phyloP scores from a whole-genome alignment of 129 eudicot species.

The Artemisia tridentata region DNA sequence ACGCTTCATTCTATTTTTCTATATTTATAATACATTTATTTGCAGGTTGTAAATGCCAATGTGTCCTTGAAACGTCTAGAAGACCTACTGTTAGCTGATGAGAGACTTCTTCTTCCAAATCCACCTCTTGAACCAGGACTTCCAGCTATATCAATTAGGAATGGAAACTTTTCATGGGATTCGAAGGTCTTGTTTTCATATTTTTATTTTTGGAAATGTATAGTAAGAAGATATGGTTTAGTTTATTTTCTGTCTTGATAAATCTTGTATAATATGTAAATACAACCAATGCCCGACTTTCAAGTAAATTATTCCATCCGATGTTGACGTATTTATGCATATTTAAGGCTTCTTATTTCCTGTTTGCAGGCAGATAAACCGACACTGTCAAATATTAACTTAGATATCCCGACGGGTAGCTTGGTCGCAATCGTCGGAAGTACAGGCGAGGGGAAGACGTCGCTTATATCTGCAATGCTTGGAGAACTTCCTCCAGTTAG shows the following conservation, averaged over 20 bases:
- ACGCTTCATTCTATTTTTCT: slow-evolving; percentile 1
- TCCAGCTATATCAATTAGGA: slow-evolving; percentile 85
- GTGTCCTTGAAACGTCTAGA: slow-evolving; percentile 87
- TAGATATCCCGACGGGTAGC: slow-evolving; percentile 78
- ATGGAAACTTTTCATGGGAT: slow-evolving; percentile 92
- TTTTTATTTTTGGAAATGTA: background rate
- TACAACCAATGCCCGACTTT: background rate
- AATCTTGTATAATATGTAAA: background rate
- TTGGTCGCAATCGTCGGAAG: slow-evolving; percentile 88
- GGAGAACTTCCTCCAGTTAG: slow-evolving; percentile 86
- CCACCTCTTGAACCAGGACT: slow-evolving; percentile 79
- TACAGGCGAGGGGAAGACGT: slow-evolving; percentile 98
- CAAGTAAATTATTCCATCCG: background rate
- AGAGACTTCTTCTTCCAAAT: slow-evolving; percentile 80
- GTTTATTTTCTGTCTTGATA: background rate
- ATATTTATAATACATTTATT: background rate
- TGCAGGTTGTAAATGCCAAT: slow-evolving; percentile 90
- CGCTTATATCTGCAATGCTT: slow-evolving; percentile 92
- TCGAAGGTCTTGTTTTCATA: slow-evolving; percentile 50
- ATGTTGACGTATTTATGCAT: background rate
- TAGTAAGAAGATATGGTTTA: background rate
- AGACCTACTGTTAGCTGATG: slow-evolving; percentile 87
- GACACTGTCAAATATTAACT: slow-evolving; percentile 64
- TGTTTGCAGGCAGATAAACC: slow-evolving; percentile 76
- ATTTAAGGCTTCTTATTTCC: background rate